Evolutionary conservation across 2,329 filamentous ascomycete species (phyloP).

Genomic region (Ophiostoma populinum): DNA sequence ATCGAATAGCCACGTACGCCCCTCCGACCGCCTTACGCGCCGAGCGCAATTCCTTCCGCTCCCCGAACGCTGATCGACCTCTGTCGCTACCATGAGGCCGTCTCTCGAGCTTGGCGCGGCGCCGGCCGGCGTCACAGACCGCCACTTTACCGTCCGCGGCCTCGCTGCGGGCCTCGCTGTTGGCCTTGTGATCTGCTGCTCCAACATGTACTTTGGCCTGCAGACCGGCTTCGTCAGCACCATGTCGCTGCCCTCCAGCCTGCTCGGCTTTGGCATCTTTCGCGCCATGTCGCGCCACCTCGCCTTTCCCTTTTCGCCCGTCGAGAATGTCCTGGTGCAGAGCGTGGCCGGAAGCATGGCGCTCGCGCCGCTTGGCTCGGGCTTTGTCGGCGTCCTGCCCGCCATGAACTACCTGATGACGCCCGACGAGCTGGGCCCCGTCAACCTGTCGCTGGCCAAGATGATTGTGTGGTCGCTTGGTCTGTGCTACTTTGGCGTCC

Average conservation of each 20-base stretch:
- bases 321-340: slow-evolving; percentile 94
- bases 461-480: slow-evolving; percentile 82
- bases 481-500: slow-evolving; percentile 88
- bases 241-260: slow-evolving; percentile 91
- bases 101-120: slow-evolving; percentile 4
- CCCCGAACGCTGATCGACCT: neutral
- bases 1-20: too few species aligned
- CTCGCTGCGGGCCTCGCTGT: slow-evolving; percentile 66
- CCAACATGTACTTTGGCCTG: slow-evolving; percentile 97
- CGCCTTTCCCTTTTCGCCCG: slow-evolving; percentile 69
- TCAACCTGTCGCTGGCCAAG: slow-evolving; percentile 56
- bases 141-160: slow-evolving; percentile 73
- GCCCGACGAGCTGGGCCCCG: slow-evolving; percentile 59
- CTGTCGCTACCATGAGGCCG: slow-evolving; percentile 3
- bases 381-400: slow-evolving; percentile 89
- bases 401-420: slow-evolving; percentile 76
- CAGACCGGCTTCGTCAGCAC: slow-evolving; percentile 37
- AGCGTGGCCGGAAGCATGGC: slow-evolving; percentile 90
- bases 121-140: slow-evolving; percentile 21
- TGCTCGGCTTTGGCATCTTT: slow-evolving; percentile 93
- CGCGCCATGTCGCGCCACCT: slow-evolving; percentile 57
- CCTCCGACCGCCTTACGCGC: too few species aligned
- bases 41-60: neutral
- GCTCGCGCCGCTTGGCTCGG: slow-evolving; percentile 90
- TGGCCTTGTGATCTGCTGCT: slow-evolving; percentile 83